A percentile compares a stretch with the other conserved stretches of the same genome.
These are phyloP conservation scores for Boletellus sp. DNA, from an alignment of 768 basidiomycete species.

Conservation along the genomic window DNA sequence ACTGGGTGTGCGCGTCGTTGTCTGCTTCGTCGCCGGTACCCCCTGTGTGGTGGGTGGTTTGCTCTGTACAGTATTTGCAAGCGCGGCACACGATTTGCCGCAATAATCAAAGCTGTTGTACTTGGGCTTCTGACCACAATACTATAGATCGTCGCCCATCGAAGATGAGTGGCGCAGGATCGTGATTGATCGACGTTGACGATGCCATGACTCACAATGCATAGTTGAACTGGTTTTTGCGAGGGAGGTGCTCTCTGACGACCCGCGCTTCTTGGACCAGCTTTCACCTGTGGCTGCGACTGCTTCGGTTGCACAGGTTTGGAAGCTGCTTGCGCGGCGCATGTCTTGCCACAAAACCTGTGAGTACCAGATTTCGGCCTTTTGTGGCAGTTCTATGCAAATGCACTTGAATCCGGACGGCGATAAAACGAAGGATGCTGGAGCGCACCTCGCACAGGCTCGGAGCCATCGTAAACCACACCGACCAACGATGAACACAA, in stretches of 20 bases:
- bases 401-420: constrained; percentile 4
- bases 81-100: constrained; percentile 57
- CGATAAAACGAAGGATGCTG: neutral
- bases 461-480: constrained; percentile 25
- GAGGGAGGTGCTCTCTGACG: constrained; percentile 13
- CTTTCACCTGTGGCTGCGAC: constrained; percentile 13
- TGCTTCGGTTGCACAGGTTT: constrained; percentile 11
- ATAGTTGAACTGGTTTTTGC: constrained; percentile 22
- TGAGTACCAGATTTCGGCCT: constrained; percentile 54
- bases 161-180: constrained; percentile 19
- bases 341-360: constrained; percentile 56
- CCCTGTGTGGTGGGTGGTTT: constrained; percentile 16
- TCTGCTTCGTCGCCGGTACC: constrained; percentile 18
- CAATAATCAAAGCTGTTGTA: constrained; percentile 59
- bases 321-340: constrained; percentile 41
- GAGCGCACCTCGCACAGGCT: constrained; percentile 30
- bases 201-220: constrained; percentile 25
- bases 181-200: constrained; percentile 25
- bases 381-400: constrained; percentile 47
- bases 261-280: constrained; percentile 8
- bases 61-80: constrained; percentile 34
- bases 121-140: constrained; percentile 61
- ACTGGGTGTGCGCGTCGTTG: constrained; percentile 8
- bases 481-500: constrained; percentile 4
- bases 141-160: constrained; percentile 27